Percentiles rank a stretch among this genome's conserved stretches.
Conservation (phyloP, 2,329 filamentous ascomycete genomes). For the Exophiala sp. region DNA sequence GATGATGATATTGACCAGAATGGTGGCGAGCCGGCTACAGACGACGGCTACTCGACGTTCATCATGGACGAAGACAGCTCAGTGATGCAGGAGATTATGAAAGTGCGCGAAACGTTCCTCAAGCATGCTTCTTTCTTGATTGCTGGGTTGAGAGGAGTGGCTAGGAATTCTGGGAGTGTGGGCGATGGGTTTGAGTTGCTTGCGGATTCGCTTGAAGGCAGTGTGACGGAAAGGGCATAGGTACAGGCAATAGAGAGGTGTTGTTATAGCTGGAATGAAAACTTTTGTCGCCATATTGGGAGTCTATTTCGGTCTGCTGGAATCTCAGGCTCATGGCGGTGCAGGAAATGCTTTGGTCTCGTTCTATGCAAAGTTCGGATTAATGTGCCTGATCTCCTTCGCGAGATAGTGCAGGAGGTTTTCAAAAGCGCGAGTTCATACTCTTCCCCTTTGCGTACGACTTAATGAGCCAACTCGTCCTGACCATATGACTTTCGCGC, state of each 20-base stretch:
- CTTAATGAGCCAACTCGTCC: too few relatives aligned
- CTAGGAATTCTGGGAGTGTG: constrained; percentile 17
- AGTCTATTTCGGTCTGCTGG: too few relatives aligned
- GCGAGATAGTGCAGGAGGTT: too few relatives aligned
- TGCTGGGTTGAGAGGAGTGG: constrained; percentile 60
- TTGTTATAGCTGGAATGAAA: background rate
- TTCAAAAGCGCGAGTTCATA: too few relatives aligned
- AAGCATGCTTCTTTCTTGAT: constrained; percentile 63
- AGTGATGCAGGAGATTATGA: constrained; percentile 46
- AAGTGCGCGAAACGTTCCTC: constrained; percentile 59
- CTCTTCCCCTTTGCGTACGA: too few relatives aligned
- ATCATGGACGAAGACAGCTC: constrained; percentile 38
- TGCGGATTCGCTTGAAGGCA: constrained; percentile 19
- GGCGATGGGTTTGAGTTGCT: constrained; percentile 23
- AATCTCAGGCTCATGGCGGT: too few relatives aligned
- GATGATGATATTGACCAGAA: constrained; percentile 18
- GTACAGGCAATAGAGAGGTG: background rate
- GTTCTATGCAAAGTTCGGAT: background rate
- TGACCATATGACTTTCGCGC: too few relatives aligned
- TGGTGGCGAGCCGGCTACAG: constrained; percentile 27
- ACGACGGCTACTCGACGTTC: constrained; percentile 36
- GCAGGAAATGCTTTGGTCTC: background rate
- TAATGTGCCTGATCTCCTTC: too few relatives aligned
- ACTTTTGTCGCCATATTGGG: too few relatives aligned
- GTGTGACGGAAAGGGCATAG: constrained; percentile 1